phyloP scores from a whole-genome alignment of 257 asterid species.

The Capsicum pubescens region DNA sequence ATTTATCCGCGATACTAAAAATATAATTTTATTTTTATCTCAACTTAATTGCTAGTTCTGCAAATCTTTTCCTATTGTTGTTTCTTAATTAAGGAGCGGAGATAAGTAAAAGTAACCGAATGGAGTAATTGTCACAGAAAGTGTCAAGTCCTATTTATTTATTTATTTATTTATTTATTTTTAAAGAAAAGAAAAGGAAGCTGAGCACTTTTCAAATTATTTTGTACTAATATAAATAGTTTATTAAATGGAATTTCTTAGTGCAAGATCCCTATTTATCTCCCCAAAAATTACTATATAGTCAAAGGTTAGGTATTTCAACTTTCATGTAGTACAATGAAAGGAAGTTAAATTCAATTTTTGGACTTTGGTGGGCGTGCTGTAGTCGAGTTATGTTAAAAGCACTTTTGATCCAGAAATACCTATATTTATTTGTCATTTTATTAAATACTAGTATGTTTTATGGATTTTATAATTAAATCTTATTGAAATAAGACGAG shows the following conservation, averaged over 20 bases:
- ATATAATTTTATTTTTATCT: no score
- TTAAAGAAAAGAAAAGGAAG: background rate
- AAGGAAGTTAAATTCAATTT: conserved; percentile 20
- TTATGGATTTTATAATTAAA: background rate
- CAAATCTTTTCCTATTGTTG: no score
- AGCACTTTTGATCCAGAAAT: background rate
- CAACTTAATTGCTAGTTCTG: no score
- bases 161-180: no score
- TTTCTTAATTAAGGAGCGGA: no score
- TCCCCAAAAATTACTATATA: conserved; percentile 25
- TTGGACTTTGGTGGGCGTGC: conserved; percentile 22
- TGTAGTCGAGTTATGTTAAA: background rate
- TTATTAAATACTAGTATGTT: background rate
- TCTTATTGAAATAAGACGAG: background rate
- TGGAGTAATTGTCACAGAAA: background rate
- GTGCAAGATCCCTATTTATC: conserved; percentile 29
- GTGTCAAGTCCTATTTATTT: background rate
- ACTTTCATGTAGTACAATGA: conserved; percentile 1
- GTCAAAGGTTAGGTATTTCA: conserved; percentile 26
- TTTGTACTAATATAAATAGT: background rate
- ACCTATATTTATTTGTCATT: background rate
- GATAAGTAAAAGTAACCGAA: no score
- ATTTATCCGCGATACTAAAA: no score
- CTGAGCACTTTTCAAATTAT: background rate
- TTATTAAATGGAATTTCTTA: background rate